Evolutionary conservation across 2,329 filamentous ascomycete species (phyloP), one percentile per base, ranked within the genome.

Genomic region (Rhinocladiella similis): DNA sequence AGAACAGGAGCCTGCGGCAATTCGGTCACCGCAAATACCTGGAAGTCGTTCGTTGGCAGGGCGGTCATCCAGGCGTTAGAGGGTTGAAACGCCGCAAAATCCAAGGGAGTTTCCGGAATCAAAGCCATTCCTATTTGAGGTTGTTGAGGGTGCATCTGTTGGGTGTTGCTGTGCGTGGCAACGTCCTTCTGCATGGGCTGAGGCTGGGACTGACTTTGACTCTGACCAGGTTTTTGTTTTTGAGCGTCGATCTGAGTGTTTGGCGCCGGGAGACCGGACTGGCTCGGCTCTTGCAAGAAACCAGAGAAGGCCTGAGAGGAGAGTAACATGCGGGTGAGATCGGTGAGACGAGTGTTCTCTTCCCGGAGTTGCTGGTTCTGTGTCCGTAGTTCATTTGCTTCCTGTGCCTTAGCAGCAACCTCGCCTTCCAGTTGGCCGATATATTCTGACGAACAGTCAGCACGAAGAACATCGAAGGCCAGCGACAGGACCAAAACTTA

Each of bases 401-500:
- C 93, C 63, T 87, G 89, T 39, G 88, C 86, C 77, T 94, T 95
- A 68, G 80, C 80, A 53, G 90, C 88, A 66, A 97, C 88, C 73
- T 97, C 93, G 61, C 83, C 81, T 78, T 99, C 94, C 14, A 99
- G 88, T 74, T 97, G 92, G 61, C 85, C 84, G 70, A 99, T 97
- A 79, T 97, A 97, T 82, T 97, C 94, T 97, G 22, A n/a, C 3
- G 18, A 12, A 18, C 14, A 41, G 38, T 41, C 38, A 41, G 38
- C 12, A 54, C 27, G 13, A 54, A 41, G 20, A 33, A 10, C 29
- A 33, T 33, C 29, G 6, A 12, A 33, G 29, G 29, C 29, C 29
- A 33, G 29, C 3, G 5, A 33, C 29, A 12, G 5, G 29, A 33
- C 29, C 20, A 38, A 22, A 63, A 69, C 82, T 80, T 86, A 97